A percentile compares a stretch with the other conserved stretches of the same genome.
Conservation (phyloP, 805 yeast species). For the Starmerella vaccinii region DNA sequence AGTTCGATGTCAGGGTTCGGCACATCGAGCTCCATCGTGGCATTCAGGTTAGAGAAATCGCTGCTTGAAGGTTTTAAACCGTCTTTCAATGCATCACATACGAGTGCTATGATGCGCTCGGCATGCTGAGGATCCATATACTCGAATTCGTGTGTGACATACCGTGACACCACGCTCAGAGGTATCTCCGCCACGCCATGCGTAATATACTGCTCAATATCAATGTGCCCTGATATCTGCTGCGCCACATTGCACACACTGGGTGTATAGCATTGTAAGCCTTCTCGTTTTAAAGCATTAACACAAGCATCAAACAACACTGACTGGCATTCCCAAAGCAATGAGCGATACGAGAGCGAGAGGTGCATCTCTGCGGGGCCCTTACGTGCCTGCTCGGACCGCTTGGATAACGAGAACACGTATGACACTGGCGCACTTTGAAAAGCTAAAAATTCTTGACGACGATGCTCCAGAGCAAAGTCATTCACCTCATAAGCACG, state of each 20-base stretch:
- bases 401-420: slow-evolving; percentile 37
- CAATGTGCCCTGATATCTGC: not conserved
- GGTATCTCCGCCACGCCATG: not conserved
- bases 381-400: slow-evolving; percentile 12
- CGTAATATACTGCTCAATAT: slow-evolving; percentile 10
- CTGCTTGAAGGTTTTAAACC: not conserved
- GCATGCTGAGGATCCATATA: slow-evolving; percentile 15
- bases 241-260: slow-evolving; percentile 6
- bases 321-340: slow-evolving; percentile 21
- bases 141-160: slow-evolving; percentile 7
- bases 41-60: slow-evolving; percentile 14
- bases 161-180: not conserved
- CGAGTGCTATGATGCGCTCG: slow-evolving; percentile 5
- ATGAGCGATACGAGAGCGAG: slow-evolving; percentile 16
- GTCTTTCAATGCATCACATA: not conserved
- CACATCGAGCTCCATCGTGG: slow-evolving; percentile 42
- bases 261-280: slow-evolving; percentile 34
- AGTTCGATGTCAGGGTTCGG: slow-evolving; percentile 52
- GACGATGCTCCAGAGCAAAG: slow-evolving; percentile 17
- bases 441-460: slow-evolving; percentile 38
- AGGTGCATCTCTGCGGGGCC: slow-evolving; percentile 23
- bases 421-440: slow-evolving; percentile 61
- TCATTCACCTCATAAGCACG: slow-evolving; percentile 30
- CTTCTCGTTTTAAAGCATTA: slow-evolving; percentile 20
- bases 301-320: slow-evolving; percentile 19